Base-by-base conservation (phyloP, 352 stramenopile genomes). In the Globisporangium heterothallicum region DNA sequence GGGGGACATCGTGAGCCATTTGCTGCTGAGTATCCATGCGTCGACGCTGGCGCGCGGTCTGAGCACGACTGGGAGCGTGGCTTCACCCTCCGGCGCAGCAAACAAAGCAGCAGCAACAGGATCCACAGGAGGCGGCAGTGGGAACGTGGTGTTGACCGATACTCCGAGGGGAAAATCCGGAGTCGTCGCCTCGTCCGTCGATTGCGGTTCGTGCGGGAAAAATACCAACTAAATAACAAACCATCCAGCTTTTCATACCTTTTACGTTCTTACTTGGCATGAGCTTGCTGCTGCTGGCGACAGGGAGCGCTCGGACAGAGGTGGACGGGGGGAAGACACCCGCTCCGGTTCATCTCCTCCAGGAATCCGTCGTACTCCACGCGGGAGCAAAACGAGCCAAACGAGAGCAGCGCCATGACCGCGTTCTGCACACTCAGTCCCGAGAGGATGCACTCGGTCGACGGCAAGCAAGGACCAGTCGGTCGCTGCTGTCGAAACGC, bases 11-110 rank as follows among this genome's bases (percentile, higher is more conserved):
- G 58, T 92, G 44, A 73, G 69, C 35, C 59, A 71, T 14, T 58
- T 90, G 35, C 55, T 92, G 18, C 54, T 89, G 8, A 63, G 65
- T 22, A 84, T 92, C 51, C 81, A 92, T 57, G 69, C 61, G 1
- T 61, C 66, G 10, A 60, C 51, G 13, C 54, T 82, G 12, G 63
- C 68, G 2, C 65, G 72, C 4, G 63, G 49, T 10, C 18, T 43
- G 18, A 56, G 32, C 40, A 14, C 38, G 29, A 34, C 29, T 6
- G 10, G 29, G 43, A 49, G 21, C 5, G 36, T 2, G 53, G 45
- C 27, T 5, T 22, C 16, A 34, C 3, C 13, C 4, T 44, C 22
- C 21, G 14, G 32, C 14, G 25, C 8, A 18, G 7, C 21, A n/a
- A n/a, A 16, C 9, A 2, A 4, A 26, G n/a, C 12, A 29, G 19